A percentile compares a stretch with the other conserved stretches of the same genome.
phyloP scores from a whole-genome alignment of 805 yeast genomes.

The Kurtzmaniella fragi region DNA sequence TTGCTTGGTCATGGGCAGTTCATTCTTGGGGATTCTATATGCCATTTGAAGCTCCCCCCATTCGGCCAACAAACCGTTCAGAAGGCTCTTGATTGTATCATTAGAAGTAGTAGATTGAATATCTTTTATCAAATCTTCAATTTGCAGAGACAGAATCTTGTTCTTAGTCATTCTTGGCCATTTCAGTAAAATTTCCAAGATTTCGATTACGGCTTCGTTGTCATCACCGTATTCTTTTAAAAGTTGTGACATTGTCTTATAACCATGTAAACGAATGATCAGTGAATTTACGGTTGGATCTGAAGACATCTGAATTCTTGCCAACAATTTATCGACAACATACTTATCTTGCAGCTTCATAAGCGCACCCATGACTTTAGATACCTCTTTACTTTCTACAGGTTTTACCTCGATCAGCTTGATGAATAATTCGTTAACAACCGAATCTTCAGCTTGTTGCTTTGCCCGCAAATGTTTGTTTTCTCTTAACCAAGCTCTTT shows the following conservation, averaged over 20 bases:
- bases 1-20: background rate
- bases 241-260: slow-evolving; percentile 65
- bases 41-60: slow-evolving; percentile 80
- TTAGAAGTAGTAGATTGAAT: slow-evolving; percentile 23
- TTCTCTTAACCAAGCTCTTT: slow-evolving; percentile 64
- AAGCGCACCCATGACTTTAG: slow-evolving; percentile 74
- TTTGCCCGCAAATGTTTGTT: slow-evolving; percentile 46
- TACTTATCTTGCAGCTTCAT: slow-evolving; percentile 69
- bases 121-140: slow-evolving; percentile 57
- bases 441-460: slow-evolving; percentile 50
- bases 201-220: slow-evolving; percentile 37
- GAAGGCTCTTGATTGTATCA: slow-evolving; percentile 26
- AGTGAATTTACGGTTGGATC: slow-evolving; percentile 48
- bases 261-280: slow-evolving; percentile 80
- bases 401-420: slow-evolving; percentile 51
- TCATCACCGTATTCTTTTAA: slow-evolving; percentile 35
- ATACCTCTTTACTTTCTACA: slow-evolving; percentile 50
- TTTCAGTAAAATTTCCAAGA: slow-evolving; percentile 52
- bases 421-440: slow-evolving; percentile 62
- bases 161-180: slow-evolving; percentile 64
- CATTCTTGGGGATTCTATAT: slow-evolving; percentile 73
- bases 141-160: slow-evolving; percentile 67
- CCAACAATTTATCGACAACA: slow-evolving; percentile 61
- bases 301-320: slow-evolving; percentile 54
- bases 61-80: slow-evolving; percentile 46